Base-by-base conservation (phyloP, 2,329 filamentous ascomycete genomes). In the Acrodontium crateriforme region DNA sequence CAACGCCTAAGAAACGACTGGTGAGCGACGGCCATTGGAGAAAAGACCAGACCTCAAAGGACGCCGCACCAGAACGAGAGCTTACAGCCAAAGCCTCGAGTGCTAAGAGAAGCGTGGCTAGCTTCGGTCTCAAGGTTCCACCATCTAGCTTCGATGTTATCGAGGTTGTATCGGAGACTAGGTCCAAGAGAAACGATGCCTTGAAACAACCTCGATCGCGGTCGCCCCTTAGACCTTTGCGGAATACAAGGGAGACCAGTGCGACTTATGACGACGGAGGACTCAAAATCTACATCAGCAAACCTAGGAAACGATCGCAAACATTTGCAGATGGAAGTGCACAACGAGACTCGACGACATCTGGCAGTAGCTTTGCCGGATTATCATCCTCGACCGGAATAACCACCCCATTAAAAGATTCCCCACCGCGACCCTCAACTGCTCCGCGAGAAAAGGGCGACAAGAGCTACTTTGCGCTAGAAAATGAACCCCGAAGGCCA, bases 11-110 rank as follows among this genome's bases (percentile, higher is more conserved):
- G 58, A 94, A 92, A 64, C 73, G 85, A 38, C 82, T 95, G 29
- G 73, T 94, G 36, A 94, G 85, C 51, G 87, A 95, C 57, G 78
- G 80, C 30, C 81, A 93, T 56, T 95, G 87, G 80, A 42, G 49
- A 15, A 46, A 45, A 29, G 50, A 54, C 30, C 41, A 42, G 10
- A 31, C 31, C 8, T 19, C 37, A 16, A 46, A 42, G 23, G 38
- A 40, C 22, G 39, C 42, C 23, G 21, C 30, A n/a, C 29, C 29
- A 6, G 38, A 38, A 21, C 32, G 34, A 16, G 38, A 41, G 19
- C 31, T 38, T 13, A 40, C 46, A 9, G 44, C 42, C 3, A 52
- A 49, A 29, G 46, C 45, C 8, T 34, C 43, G 11, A 41, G 38
- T 2, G 42, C 50, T 16, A 35, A 40, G 4, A 35, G 43, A 17